These are phyloP conservation scores for Cyclotella sp. DNA, from an alignment of 108 stramenopile species.

Conservation along the genomic window DNA sequence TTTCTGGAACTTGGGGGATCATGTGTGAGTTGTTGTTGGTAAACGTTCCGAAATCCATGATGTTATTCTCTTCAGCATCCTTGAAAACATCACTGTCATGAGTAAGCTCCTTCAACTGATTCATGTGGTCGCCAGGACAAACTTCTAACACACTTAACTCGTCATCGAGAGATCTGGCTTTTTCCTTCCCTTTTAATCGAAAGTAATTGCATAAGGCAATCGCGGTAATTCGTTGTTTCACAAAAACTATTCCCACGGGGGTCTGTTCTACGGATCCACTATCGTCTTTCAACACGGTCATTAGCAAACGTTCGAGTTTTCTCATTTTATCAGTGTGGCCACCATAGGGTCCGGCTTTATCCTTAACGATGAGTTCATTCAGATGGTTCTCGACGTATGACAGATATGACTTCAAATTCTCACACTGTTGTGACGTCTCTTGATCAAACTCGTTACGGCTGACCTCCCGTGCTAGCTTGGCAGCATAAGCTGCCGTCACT, in stretches of 20 bases:
- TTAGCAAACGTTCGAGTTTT: constrained; percentile 49
- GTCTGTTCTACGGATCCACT: neutral
- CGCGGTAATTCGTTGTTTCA: constrained; percentile 63
- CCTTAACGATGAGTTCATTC: constrained; percentile 11
- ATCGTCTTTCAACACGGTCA: constrained; percentile 29
- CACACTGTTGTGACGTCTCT: constrained; percentile 52
- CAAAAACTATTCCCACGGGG: constrained; percentile 66
- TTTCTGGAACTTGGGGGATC: neutral
- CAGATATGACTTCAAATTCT: constrained; percentile 39
- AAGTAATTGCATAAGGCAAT: constrained; percentile 64
- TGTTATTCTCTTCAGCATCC: constrained; percentile 22
- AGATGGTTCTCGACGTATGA: constrained; percentile 31
- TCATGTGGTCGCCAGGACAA: neutral
- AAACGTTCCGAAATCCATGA: constrained; percentile 1
- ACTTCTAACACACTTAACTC: neutral
- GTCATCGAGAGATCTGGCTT: neutral
- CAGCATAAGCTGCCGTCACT: constrained; percentile 36
- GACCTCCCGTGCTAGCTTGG: constrained; percentile 44
- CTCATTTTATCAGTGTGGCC: constrained; percentile 63
- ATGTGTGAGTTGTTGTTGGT: neutral
- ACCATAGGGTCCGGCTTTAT: neutral
- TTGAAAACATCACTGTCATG: neutral
- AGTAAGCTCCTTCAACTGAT: neutral
- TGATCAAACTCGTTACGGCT: constrained; percentile 57
- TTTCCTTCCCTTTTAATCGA: neutral